Evolutionary conservation across 2,329 filamentous ascomycete genomes (phyloP).

Genomic region (Neoscytalidium dimidiatum): DNA sequence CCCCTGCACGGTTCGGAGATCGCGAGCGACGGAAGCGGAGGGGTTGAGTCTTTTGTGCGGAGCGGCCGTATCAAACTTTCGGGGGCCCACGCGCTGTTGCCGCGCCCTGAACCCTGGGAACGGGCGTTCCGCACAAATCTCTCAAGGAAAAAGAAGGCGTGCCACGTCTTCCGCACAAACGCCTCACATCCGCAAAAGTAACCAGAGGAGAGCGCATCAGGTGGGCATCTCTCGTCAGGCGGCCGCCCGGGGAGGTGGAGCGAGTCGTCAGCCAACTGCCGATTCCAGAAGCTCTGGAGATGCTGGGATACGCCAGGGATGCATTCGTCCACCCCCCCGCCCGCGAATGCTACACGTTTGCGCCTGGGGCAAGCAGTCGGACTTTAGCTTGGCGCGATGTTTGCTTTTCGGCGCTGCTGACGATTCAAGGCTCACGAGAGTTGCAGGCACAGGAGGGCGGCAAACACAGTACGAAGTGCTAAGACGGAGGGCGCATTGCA

Average conservation of each 20-base stretch:
- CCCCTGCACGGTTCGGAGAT: neutral
- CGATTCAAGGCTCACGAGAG: neutral
- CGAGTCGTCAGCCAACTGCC: neutral
- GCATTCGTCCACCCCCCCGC: neutral
- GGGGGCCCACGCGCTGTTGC: neutral
- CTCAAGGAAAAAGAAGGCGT: neutral
- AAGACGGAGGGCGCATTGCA: conserved; percentile 1
- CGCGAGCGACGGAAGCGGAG: conserved; percentile 2
- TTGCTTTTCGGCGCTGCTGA: neutral
- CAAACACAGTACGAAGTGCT: neutral
- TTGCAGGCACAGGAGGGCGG: neutral
- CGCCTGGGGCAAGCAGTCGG: neutral
- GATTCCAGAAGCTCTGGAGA: neutral
- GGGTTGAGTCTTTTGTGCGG: conserved; percentile 10
- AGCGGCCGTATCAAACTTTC: conserved; percentile 13
- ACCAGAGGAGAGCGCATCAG: neutral
- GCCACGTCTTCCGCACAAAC: neutral
- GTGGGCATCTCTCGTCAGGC: neutral
- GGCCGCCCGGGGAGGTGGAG: neutral
- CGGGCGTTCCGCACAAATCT: conserved; percentile 7
- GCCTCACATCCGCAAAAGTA: neutral
- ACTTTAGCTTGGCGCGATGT: neutral
- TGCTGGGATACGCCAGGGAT: conserved; percentile 2
- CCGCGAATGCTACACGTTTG: neutral
- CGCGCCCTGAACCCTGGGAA: neutral